phyloP scores from a whole-genome alignment of 495 filamentous ascomycete genomes.

The Annulohypoxylon moriforme region DNA sequence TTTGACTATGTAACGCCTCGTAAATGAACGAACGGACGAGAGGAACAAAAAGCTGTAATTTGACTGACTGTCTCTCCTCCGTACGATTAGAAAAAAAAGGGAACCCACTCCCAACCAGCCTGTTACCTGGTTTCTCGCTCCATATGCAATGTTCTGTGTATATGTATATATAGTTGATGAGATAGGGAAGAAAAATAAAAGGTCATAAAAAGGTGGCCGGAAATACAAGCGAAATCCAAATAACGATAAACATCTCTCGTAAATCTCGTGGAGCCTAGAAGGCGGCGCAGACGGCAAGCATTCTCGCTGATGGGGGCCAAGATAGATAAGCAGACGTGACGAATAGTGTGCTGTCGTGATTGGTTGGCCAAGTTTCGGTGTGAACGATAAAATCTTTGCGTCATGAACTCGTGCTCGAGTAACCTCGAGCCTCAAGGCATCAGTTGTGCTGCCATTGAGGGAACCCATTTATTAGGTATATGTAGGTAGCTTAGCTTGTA shows the following conservation, averaged over 20 bases:
- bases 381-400: slow-evolving; percentile 12
- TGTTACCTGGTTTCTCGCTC: slow-evolving; percentile 42
- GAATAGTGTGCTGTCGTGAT: slow-evolving; percentile 19
- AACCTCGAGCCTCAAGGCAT: slow-evolving; percentile 31
- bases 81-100: slow-evolving; percentile 16
- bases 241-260: slow-evolving; percentile 40
- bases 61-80: slow-evolving; percentile 17
- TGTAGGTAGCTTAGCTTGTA: slow-evolving; percentile 16
- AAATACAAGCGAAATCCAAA: slow-evolving; percentile 32
- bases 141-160: slow-evolving; percentile 42
- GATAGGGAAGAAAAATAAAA: slow-evolving; percentile 15
- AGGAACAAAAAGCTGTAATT: slow-evolving; percentile 19
- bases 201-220: slow-evolving; percentile 14
- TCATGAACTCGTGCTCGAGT: slow-evolving; percentile 30
- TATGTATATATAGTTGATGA: slow-evolving; percentile 36
- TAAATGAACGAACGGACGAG: slow-evolving; percentile 41
- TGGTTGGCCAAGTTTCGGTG: slow-evolving; percentile 23
- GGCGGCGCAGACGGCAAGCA: slow-evolving; percentile 16
- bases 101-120: slow-evolving; percentile 41
- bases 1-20: slow-evolving; percentile 35
- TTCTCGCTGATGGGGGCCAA: slow-evolving; percentile 19
- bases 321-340: slow-evolving; percentile 8
- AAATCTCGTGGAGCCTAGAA: slow-evolving; percentile 27
- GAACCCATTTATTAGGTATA: slow-evolving; percentile 19
- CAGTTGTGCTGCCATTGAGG: slow-evolving; percentile 14